Conservation (phyloP, 1,284 basidiomycete genomes). For the Limonomyces culmigenus region DNA sequence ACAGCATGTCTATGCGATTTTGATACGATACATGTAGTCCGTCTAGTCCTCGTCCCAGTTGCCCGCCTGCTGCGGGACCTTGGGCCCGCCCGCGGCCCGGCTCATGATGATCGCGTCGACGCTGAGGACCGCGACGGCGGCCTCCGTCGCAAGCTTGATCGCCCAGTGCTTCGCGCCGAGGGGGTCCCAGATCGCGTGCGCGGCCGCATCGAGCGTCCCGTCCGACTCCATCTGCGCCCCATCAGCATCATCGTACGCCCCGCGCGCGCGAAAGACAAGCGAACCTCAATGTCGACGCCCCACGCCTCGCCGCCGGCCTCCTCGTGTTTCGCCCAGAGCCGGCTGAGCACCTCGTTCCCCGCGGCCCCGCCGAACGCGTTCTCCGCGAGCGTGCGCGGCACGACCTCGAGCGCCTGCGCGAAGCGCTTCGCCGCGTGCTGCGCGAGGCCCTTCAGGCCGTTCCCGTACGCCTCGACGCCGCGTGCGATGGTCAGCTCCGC, state of each 20-base stretch:
- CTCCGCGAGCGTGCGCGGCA: slow-evolving; percentile 89
- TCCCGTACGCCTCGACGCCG: slow-evolving; percentile 75
- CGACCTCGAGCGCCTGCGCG: slow-evolving; percentile 80
- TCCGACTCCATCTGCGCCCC: slow-evolving; percentile 54
- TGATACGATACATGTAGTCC: slow-evolving; percentile 2
- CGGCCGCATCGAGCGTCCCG: slow-evolving; percentile 48
- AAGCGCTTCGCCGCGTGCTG: slow-evolving; percentile 93
- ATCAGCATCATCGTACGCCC: no score
- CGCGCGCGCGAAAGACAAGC: no score
- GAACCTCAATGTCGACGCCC: slow-evolving; percentile 90
- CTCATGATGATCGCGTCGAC: slow-evolving; percentile 99
- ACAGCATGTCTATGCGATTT: no score
- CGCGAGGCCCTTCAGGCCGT: slow-evolving; percentile 76
- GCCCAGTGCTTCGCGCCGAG: slow-evolving; percentile 86
- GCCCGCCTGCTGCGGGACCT: slow-evolving; percentile 66
- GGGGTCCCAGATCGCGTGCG: slow-evolving; percentile 65
- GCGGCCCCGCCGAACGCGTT: slow-evolving; percentile 85
- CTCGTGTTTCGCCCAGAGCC: slow-evolving; percentile 83
- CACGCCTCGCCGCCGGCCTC: slow-evolving; percentile 46
- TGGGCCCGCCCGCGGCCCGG: slow-evolving; percentile 79
- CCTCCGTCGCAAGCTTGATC: slow-evolving; percentile 78
- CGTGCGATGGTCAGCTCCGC: slow-evolving; percentile 84
- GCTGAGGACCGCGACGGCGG: slow-evolving; percentile 83
- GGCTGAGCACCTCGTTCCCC: slow-evolving; percentile 83
- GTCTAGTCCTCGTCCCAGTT: slow-evolving; percentile 64